phyloP scores from a whole-genome alignment of 805 yeast species.

The Candida palmyrensis region DNA sequence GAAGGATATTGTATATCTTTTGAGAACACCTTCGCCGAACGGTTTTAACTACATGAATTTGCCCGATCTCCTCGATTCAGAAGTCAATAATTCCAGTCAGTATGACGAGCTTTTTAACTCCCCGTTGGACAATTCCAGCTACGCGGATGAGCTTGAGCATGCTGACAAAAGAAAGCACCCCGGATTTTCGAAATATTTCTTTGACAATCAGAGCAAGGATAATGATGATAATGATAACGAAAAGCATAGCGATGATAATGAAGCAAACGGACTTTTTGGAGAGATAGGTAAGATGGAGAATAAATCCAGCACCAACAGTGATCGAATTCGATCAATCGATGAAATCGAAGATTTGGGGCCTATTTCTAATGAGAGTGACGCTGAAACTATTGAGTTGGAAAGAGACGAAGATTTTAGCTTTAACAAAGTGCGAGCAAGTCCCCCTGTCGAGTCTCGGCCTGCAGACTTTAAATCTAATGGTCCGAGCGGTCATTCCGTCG shows the following conservation, averaged over 20 bases:
- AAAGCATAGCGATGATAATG: neutral
- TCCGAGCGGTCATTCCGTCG: too few species aligned
- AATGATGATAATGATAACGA: neutral
- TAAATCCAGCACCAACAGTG: conserved; percentile 1
- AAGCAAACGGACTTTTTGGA: conserved; percentile 3
- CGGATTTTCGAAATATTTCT: neutral
- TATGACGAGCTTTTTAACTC: conserved; percentile 6
- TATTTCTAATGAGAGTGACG: conserved; percentile 17
- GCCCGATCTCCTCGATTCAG: conserved; percentile 14
- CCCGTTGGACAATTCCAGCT: too few species aligned
- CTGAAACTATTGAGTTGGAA: conserved; percentile 24
- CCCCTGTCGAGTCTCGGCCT: too few species aligned
- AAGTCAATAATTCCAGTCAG: conserved; percentile 9
- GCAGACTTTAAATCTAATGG: too few species aligned
- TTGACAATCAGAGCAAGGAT: neutral
- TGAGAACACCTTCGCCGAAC: conserved; percentile 23
- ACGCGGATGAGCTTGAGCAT: neutral
- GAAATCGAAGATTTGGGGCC: neutral
- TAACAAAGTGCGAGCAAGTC: neutral
- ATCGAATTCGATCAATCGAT: neutral
- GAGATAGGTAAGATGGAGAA: conserved; percentile 2
- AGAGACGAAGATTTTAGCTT: conserved; percentile 8
- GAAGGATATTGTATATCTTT: conserved; percentile 28
- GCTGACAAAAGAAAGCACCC: conserved; percentile 3
- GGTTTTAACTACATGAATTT: conserved; percentile 15